These are phyloP conservation scores for Parietichytrium sp. DNA, from an alignment of 108 stramenopile species.

Conservation along the genomic window DNA sequence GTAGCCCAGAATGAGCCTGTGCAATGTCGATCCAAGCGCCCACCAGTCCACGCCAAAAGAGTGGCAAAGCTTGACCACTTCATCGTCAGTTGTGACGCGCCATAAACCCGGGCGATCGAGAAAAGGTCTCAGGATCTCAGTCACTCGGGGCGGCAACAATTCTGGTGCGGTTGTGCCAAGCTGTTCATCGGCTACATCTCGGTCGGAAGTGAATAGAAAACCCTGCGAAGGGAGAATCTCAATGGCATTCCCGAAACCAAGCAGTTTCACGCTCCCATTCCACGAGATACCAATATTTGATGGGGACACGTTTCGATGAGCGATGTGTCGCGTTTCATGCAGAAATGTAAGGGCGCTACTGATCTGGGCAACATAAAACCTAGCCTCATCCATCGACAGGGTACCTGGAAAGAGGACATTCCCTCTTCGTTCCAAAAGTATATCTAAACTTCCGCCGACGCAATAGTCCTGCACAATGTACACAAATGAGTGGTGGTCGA, in stretches of 20 bases:
- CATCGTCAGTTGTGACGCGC: not conserved
- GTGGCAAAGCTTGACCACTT: not conserved
- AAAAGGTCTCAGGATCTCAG: no score
- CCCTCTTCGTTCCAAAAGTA: not conserved
- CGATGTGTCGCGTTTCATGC: conserved; percentile 7
- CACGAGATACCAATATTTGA: conserved; percentile 10
- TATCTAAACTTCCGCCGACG: not conserved
- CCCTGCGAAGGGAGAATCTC: not conserved
- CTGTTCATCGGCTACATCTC: not conserved
- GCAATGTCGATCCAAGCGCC: conserved; percentile 16
- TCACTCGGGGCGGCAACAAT: not conserved
- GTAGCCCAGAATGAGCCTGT: not conserved
- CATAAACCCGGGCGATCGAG: no score
- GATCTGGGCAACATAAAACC: conserved; percentile 4
- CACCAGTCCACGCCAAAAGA: not conserved
- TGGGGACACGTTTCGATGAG: conserved; percentile 5
- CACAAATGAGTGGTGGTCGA: conserved; percentile 37
- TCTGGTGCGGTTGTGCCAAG: not conserved
- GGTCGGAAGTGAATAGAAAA: not conserved
- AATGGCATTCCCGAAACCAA: not conserved
- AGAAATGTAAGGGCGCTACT: not conserved
- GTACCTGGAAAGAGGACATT: not conserved
- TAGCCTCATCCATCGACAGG: not conserved
- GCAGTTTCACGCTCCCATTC: conserved; percentile 19
- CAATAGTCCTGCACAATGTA: conserved; percentile 27